Conservation (phyloP, 306 rosid genomes). For the Cicer pinnatifidum region DNA sequence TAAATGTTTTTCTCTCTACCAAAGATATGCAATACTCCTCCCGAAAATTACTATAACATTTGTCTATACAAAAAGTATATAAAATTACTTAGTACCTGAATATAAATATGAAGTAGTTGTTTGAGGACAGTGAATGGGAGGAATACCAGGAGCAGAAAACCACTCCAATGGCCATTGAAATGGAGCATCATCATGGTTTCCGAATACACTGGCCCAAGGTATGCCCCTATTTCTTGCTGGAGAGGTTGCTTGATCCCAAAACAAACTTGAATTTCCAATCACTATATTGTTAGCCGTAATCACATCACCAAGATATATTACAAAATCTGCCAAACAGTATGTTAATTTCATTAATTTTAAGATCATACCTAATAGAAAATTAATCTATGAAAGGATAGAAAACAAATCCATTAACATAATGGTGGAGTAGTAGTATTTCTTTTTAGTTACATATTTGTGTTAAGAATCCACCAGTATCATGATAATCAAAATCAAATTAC, state of each 20-base stretch:
- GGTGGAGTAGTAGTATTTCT: too few species aligned
- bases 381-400: too few species aligned
- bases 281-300: slow-evolving; percentile 81
- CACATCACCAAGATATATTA: slow-evolving; percentile 85
- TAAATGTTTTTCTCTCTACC: too few species aligned
- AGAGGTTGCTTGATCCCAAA: slow-evolving; percentile 78
- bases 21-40: too few species aligned
- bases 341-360: slow-evolving; percentile 30
- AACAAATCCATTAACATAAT: too few species aligned
- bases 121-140: slow-evolving; percentile 57
- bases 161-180: slow-evolving; percentile 84
- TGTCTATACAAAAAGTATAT: too few species aligned
- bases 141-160: slow-evolving; percentile 76
- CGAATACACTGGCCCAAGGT: slow-evolving; percentile 82
- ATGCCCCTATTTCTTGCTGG: slow-evolving; percentile 71
- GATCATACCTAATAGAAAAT: background rate
- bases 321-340: slow-evolving; percentile 64
- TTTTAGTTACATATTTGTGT: too few species aligned
- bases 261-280: slow-evolving; percentile 72
- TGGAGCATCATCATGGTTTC: slow-evolving; percentile 86
- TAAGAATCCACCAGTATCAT: too few species aligned
- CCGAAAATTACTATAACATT: too few species aligned
- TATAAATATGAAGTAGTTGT: slow-evolving; percentile 45
- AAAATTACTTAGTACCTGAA: slow-evolving; percentile 53
- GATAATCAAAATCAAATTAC: too few species aligned